phyloP scores from a whole-genome alignment of 164 flowering plant genomes.

The Stephania cephalantha region DNA sequence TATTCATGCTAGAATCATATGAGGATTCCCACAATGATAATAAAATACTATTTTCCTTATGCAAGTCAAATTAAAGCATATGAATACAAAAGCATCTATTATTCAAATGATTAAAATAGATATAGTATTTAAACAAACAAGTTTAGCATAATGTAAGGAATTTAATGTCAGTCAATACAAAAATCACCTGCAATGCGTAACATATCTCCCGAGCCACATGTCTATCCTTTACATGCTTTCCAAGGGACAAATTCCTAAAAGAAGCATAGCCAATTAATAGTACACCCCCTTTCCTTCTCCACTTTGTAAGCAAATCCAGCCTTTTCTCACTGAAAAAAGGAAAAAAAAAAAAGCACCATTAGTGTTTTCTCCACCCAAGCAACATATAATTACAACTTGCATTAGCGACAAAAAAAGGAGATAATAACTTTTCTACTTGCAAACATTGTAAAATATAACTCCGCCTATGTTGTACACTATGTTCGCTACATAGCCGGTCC shows the following conservation, averaged over 20 bases:
- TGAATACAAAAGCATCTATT: too few relatives aligned
- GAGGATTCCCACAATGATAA: too few relatives aligned
- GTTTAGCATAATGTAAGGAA: background rate
- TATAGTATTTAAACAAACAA: background rate
- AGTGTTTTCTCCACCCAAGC: too few relatives aligned
- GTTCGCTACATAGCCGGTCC: too few relatives aligned
- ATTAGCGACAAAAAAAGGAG: too few relatives aligned
- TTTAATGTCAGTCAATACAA: background rate
- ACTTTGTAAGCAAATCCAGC: slow-evolving; percentile 64
- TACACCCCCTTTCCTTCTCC: slow-evolving; percentile 92
- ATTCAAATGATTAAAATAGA: too few relatives aligned
- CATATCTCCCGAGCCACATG: slow-evolving; percentile 56
- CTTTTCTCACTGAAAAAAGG: slow-evolving; percentile 63
- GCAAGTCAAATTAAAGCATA: background rate
- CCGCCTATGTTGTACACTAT: too few relatives aligned
- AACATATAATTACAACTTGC: too few relatives aligned
- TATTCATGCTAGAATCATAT: too few relatives aligned
- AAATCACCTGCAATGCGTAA: slow-evolving; percentile 60
- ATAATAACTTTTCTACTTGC: too few relatives aligned
- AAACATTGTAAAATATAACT: too few relatives aligned
- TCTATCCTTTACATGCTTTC: slow-evolving; percentile 69
- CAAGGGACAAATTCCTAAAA: slow-evolving; percentile 80
- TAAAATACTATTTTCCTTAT: too few relatives aligned
- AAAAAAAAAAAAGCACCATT: slow-evolving; percentile 8
- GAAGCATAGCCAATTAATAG: slow-evolving; percentile 84